A percentile compares a stretch with the other conserved stretches of the same genome.
Evolutionary conservation across 768 basidiomycete species (phyloP).

Genomic region (Chiua virens): DNA sequence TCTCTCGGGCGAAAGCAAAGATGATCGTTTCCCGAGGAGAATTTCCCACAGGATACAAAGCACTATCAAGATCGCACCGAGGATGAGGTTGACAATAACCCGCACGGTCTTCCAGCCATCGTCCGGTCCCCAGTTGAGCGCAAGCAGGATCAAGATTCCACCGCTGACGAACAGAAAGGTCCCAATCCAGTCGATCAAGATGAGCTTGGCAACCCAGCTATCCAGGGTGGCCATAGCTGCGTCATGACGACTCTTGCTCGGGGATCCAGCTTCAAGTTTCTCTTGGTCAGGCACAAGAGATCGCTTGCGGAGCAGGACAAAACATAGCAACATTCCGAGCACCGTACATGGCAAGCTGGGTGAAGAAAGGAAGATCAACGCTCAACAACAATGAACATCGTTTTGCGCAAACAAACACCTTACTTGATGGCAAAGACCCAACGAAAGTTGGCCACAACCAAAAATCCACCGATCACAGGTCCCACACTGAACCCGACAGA

Average conservation of each 20-base stretch:
- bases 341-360: constrained; percentile 41
- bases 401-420: not conserved
- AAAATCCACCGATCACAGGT: constrained; percentile 43
- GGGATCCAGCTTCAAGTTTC: constrained; percentile 6
- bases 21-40: constrained; percentile 32
- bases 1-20: not conserved
- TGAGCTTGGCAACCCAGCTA: constrained; percentile 30
- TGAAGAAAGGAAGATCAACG: not conserved
- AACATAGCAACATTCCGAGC: constrained; percentile 39
- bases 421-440: constrained; percentile 63
- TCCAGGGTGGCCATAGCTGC: not conserved
- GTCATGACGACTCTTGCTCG: not conserved
- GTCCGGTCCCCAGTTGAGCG: constrained; percentile 50
- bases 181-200: constrained; percentile 48
- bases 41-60: constrained; percentile 45
- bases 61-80: constrained; percentile 44
- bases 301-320: constrained; percentile 40
- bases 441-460: constrained; percentile 42
- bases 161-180: constrained; percentile 42
- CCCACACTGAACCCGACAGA: constrained; percentile 42
- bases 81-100: constrained; percentile 47
- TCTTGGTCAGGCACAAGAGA: constrained; percentile 11
- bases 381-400: not conserved
- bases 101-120: constrained; percentile 41
- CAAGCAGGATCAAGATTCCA: constrained; percentile 48